Evolutionary conservation across 441 rosid genomes (phyloP).

Genomic region (Pelargonium myrrhifolium): DNA sequence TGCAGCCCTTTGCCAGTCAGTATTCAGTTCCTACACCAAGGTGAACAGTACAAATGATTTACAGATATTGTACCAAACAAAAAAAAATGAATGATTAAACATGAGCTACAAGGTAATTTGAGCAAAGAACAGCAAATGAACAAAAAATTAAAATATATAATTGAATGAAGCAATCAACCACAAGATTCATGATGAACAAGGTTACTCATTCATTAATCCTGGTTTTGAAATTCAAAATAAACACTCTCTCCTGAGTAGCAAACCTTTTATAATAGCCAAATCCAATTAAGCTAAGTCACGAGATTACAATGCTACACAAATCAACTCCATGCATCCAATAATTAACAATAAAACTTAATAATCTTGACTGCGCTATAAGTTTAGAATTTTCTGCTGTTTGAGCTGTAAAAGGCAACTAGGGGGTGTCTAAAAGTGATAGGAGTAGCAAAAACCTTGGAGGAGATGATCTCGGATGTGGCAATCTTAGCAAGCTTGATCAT

Average conservation of each 20-base stretch:
- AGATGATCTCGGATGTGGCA: constrained; percentile 87
- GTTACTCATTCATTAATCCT: not conserved
- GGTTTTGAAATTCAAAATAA: not conserved
- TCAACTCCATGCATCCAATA: not conserved
- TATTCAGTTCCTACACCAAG: constrained; percentile 57
- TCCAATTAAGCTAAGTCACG: not conserved
- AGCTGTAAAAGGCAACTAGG: not conserved
- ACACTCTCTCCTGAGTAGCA: not conserved
- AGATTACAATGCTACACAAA: not conserved
- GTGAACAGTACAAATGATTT: constrained; percentile 16
- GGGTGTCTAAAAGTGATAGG: not conserved
- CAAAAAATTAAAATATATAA: too few relatives aligned
- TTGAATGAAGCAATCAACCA: not conserved
- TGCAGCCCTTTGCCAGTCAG: constrained; percentile 96
- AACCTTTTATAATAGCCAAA: not conserved
- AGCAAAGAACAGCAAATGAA: not conserved
- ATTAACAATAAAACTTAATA: not conserved
- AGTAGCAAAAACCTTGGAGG: constrained; percentile 58
- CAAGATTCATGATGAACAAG: not conserved
- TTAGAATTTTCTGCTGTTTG: not conserved
- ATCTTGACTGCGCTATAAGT: not conserved
- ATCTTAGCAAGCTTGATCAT: constrained; percentile 87
- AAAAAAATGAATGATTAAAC: not conserved
- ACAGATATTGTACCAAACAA: not conserved
- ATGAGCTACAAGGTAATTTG: not conserved